Conservation (phyloP, 768 basidiomycete genomes). For the Lentinula guzmanii region DNA sequence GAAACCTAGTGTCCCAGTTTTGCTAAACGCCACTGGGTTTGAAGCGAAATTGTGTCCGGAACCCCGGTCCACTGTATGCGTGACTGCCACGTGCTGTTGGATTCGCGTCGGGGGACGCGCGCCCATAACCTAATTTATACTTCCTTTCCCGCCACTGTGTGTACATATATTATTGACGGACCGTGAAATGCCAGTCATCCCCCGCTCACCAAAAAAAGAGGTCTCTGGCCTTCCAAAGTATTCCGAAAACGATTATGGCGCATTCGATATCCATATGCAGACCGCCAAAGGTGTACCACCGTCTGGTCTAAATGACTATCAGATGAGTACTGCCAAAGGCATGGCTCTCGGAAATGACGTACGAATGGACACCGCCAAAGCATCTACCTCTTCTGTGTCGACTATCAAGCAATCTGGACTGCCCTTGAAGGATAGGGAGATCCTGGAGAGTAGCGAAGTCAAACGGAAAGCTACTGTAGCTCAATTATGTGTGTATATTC, state of each 20-base stretch:
- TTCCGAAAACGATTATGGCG: not conserved
- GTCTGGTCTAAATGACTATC: constrained; percentile 31
- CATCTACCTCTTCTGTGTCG: constrained; percentile 25
- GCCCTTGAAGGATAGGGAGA: constrained; percentile 80
- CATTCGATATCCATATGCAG: constrained; percentile 61
- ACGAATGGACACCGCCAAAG: constrained; percentile 62
- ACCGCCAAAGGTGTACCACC: constrained; percentile 60
- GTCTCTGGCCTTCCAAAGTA: constrained; percentile 4
- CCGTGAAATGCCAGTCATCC: not conserved
- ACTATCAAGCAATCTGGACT: constrained; percentile 54
- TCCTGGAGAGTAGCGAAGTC: constrained; percentile 81
- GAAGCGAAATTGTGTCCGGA: too few species aligned
- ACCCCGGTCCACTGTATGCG: not conserved
- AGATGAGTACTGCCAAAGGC: constrained; percentile 62
- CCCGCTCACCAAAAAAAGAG: constrained; percentile 4
- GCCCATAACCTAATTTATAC: not conserved
- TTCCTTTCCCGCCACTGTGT: not conserved
- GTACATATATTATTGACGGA: not conserved
- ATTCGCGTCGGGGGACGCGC: not conserved
- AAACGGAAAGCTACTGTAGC: constrained; percentile 95
- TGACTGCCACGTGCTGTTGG: not conserved
- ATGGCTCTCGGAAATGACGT: constrained; percentile 48
- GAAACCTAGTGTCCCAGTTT: too few species aligned
- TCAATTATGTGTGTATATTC: constrained; percentile 75
- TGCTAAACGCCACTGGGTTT: too few species aligned